phyloP scores from a whole-genome alignment of 495 filamentous ascomycete species.

The Neurospora cerealis region DNA sequence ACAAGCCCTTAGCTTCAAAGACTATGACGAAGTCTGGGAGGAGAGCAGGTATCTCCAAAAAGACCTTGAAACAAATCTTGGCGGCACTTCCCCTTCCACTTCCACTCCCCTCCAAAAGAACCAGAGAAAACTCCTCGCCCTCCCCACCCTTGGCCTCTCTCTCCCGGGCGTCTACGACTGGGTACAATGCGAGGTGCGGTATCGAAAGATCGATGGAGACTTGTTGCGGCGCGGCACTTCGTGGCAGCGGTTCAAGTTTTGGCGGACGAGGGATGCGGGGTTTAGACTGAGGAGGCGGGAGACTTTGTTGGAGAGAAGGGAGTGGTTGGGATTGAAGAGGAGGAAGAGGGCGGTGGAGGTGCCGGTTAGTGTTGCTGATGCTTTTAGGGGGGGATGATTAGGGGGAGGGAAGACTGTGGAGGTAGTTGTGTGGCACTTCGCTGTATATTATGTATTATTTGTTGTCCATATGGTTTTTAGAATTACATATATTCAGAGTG shows the following conservation, averaged over 20 bases:
- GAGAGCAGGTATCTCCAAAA: background rate
- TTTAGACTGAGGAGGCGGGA: background rate
- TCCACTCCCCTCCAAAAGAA: background rate
- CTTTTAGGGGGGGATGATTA: background rate
- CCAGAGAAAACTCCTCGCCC: slow-evolving; percentile 29
- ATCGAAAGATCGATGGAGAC: slow-evolving; percentile 31
- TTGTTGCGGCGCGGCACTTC: slow-evolving; percentile 10
- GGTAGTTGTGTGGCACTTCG: no score
- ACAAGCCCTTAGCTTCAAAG: background rate
- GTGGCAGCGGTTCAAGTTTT: background rate
- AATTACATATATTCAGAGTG: background rate
- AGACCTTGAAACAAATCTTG: no score
- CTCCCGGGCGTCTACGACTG: slow-evolving; percentile 22
- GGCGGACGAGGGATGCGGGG: background rate
- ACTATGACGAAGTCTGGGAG: background rate
- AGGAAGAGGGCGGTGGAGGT: background rate
- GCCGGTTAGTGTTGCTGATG: background rate
- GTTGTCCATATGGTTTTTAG: background rate
- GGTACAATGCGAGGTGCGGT: slow-evolving; percentile 37
- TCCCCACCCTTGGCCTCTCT: slow-evolving; percentile 41
- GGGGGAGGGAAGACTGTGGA: no score
- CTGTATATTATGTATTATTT: background rate
- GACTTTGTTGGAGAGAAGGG: background rate
- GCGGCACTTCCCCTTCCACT: background rate
- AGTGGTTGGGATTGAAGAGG: background rate